Conservation (phyloP, 768 basidiomycete species). For the Myochromella boudieri region DNA sequence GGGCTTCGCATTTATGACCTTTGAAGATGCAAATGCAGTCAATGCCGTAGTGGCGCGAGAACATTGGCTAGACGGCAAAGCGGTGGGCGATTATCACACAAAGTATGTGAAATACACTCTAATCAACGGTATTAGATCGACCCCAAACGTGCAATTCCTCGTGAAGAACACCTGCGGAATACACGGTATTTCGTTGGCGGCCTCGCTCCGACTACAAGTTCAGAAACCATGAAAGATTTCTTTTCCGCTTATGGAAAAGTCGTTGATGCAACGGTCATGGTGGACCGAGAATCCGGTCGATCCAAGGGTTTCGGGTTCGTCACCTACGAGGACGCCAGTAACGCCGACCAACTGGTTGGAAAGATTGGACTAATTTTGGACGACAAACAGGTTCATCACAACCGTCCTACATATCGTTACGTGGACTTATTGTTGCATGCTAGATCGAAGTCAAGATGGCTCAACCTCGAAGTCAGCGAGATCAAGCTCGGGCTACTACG, state of each 20-base stretch:
- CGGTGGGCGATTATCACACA: constrained; percentile 38
- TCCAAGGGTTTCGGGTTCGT: constrained; percentile 88
- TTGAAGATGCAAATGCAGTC: constrained; percentile 65
- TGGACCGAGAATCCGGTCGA: constrained; percentile 71
- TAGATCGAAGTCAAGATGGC: constrained; percentile 86
- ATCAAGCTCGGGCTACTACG: constrained; percentile 41
- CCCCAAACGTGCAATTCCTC: constrained; percentile 84
- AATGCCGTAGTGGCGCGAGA: constrained; percentile 63
- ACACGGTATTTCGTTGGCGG: constrained; percentile 85
- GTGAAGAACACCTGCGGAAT: constrained; percentile 74
- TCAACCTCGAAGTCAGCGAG: constrained; percentile 67
- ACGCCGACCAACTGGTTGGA: constrained; percentile 65
- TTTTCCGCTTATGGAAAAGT: constrained; percentile 76
- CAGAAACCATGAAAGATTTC: constrained; percentile 69
- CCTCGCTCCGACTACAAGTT: constrained; percentile 63
- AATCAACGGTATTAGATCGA: constrained; percentile 65
- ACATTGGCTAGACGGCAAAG: constrained; percentile 78
- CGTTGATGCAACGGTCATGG: constrained; percentile 84
- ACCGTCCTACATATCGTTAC: too few relatives aligned
- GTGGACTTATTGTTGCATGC: too few relatives aligned
- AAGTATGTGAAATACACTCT: neutral
- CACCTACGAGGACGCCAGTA: constrained; percentile 69
- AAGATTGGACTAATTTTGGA: constrained; percentile 69
- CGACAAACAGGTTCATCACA: constrained; percentile 78
- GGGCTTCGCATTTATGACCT: constrained; percentile 86